Evolutionary conservation across 2,329 filamentous ascomycete genomes (phyloP), one percentile per base, ranked within the genome.

Genomic region (Pseudopyricularia cyperi): DNA sequence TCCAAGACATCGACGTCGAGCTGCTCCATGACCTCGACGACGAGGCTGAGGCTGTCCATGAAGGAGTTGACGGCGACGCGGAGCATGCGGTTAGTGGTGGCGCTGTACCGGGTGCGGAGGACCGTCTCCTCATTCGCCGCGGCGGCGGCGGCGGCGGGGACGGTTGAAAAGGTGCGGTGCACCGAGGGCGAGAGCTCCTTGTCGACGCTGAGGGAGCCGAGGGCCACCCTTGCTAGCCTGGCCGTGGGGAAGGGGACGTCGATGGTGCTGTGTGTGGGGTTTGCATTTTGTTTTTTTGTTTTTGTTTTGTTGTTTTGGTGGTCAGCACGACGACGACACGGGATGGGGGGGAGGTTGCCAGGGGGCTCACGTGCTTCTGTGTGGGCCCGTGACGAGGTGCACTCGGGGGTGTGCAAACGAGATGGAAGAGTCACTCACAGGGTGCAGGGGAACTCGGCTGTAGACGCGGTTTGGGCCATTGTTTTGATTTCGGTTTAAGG

Each of bases 11-110:
- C 90, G 26, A 83, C 79, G 67, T 97, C 91, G 60, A 97, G 68
- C 65, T 94, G 85, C 66, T 87, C 82, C 86, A 96, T 95, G 15
- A 95, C 86, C 52, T 89, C 87, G 42, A 96, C 66, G 1, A 96
- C 84, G 5, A 96, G 80, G 51, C 82, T 80, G 52, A 96, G 66
- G 59, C 85, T 94, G 61, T 97, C 91, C 75, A 97, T 89, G 67
- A 96, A 96, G 9, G 89, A 89, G 69, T 97, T 97, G 53, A 96
- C 90, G 3, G 91, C 87, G 2, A 98, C 93, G 46, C 93, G 83
- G 53, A 98, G 76, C 91, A 97, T 97, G 59, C 93, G 84, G 65
- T 96, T 95, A 19, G 93, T 97, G 0, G 89, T 89, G 1, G 93
- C 93, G 52, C 76, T 78, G 69, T 97, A 97, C 55, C 85, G 77